phyloP scores from a whole-genome alignment of 192 early-diverging fungal genomes.

The Coemansia furcata region DNA sequence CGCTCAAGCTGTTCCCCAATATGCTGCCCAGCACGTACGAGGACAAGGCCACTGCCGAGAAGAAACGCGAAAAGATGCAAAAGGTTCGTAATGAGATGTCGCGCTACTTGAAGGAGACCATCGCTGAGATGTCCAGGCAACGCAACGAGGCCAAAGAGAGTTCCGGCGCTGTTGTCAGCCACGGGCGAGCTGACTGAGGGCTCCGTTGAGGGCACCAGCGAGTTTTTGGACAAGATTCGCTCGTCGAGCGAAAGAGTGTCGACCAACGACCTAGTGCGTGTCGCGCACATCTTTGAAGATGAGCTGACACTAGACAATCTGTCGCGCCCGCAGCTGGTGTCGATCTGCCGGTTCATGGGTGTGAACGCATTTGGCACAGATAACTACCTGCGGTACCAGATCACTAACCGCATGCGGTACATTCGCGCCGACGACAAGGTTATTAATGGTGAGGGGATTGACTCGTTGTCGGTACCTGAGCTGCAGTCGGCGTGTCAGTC shows the following conservation, averaged over 20 bases:
- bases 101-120: slow-evolving; percentile 92
- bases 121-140: slow-evolving; percentile 71
- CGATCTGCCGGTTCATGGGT: slow-evolving; percentile 94
- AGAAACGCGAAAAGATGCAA: slow-evolving; percentile 90
- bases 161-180: slow-evolving; percentile 41
- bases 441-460: slow-evolving; percentile 83
- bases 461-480: slow-evolving; percentile 84
- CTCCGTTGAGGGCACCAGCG: slow-evolving; percentile 29
- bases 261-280: slow-evolving; percentile 76
- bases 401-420: slow-evolving; percentile 81
- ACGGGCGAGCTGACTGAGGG: slow-evolving; percentile 56
- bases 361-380: slow-evolving; percentile 98
- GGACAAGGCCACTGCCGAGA: slow-evolving; percentile 77
- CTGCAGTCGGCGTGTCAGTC: slow-evolving; percentile 82
- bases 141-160: slow-evolving; percentile 8
- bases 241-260: slow-evolving; percentile 77
- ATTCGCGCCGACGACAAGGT: slow-evolving; percentile 89
- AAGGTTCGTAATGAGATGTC: slow-evolving; percentile 94
- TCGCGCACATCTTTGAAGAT: slow-evolving; percentile 90
- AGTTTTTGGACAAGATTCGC: slow-evolving; percentile 61
- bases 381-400: slow-evolving; percentile 89
- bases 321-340: slow-evolving; percentile 91
- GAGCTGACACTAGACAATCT: slow-evolving; percentile 91
- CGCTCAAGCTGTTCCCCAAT: slow-evolving; percentile 91
- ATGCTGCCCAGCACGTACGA: slow-evolving; percentile 97